Percentiles rank a stretch among this genome's conserved stretches.
phyloP scores from a whole-genome alignment of 768 basidiomycete genomes.

The Favolaschia claudopus region DNA sequence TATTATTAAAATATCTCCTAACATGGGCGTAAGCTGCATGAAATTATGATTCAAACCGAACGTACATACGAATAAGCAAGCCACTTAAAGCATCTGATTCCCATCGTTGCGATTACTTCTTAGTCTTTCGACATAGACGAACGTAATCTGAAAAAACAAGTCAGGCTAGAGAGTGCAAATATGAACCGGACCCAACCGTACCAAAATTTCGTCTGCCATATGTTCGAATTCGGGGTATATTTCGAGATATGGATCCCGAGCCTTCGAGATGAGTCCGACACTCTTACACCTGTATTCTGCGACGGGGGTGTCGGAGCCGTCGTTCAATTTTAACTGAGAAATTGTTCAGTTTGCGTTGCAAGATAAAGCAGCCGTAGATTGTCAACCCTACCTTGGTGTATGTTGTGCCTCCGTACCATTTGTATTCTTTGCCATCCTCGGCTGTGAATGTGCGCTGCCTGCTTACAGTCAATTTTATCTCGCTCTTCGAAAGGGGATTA shows the following conservation, averaged over 20 bases:
- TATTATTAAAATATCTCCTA: too few relatives aligned
- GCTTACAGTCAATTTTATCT: background rate
- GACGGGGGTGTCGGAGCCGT: constrained; percentile 5
- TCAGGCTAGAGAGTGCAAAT: background rate
- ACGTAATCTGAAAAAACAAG: constrained; percentile 1
- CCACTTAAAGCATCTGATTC: background rate
- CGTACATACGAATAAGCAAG: too few relatives aligned
- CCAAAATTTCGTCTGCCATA: constrained; percentile 21
- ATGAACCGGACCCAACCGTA: background rate
- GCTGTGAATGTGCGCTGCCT: constrained; percentile 12
- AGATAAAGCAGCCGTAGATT: background rate
- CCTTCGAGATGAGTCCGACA: constrained; percentile 7
- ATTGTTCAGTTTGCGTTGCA: background rate
- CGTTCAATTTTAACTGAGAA: constrained; percentile 13
- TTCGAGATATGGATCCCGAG: background rate
- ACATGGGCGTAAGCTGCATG: too few relatives aligned
- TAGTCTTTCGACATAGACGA: constrained; percentile 8
- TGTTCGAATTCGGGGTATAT: constrained; percentile 14
- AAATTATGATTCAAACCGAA: too few relatives aligned
- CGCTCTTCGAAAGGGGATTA: background rate
- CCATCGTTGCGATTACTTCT: constrained; percentile 6
- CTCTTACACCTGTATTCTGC: constrained; percentile 12
- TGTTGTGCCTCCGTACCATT: background rate
- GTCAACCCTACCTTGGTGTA: background rate
- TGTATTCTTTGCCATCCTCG: constrained; percentile 18